Base-by-base conservation (phyloP, 2,329 filamentous ascomycete species). In the Neofusicoccum cordaticola region DNA sequence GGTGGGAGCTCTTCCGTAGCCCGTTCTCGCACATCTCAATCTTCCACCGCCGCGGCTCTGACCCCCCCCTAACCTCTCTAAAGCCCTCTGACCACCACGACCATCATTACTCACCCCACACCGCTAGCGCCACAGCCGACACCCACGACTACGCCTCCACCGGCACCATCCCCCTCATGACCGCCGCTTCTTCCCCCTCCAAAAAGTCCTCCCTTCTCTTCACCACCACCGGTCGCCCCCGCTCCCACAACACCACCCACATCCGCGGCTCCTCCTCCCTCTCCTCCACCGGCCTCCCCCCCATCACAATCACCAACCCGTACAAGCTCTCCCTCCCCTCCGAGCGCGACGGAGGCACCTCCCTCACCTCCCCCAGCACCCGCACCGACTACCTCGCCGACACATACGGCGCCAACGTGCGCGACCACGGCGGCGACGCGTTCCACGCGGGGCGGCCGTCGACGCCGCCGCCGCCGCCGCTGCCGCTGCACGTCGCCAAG, bases 1-100 rank as follows among this genome's bases (percentile, higher is more conserved):
- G 71, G 72, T 37, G 65, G 50, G 51, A 70, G 19, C 65, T 73
- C 52, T 66, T 73, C 67, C 19, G 17, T 7, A 39, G 47, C 44
- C 53, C 65, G 37, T 65, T 65, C 56, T 45, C 34, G 27, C 65
- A 51, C n/a, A 41, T 37, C 34, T 44, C 45, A 48, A 67, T 68
- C 8, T 64, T 35, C 42, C 42, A 19, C 50, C 56, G 57, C 41
- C 48, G 64, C 39, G 47, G 34, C 19, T 60, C 42, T 13, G 50
- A 57, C 11, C 42, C 42, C 9, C 57, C 50, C 8, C 37, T 65
- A 66, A 31, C 58, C 62, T 65, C 66, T 62, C 17, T 71, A 64
- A 4, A 62, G 66, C 65, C 68, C 68, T 58, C 53, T 34, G 44
- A 50, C 35, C 9, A 50, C 17, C 17, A 57, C 17, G 2, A 31